Percentiles rank a stretch among this genome's conserved stretches.
phyloP scores from a whole-genome alignment of 2,329 filamentous ascomycete genomes.

The Neofusicoccum sp. region DNA sequence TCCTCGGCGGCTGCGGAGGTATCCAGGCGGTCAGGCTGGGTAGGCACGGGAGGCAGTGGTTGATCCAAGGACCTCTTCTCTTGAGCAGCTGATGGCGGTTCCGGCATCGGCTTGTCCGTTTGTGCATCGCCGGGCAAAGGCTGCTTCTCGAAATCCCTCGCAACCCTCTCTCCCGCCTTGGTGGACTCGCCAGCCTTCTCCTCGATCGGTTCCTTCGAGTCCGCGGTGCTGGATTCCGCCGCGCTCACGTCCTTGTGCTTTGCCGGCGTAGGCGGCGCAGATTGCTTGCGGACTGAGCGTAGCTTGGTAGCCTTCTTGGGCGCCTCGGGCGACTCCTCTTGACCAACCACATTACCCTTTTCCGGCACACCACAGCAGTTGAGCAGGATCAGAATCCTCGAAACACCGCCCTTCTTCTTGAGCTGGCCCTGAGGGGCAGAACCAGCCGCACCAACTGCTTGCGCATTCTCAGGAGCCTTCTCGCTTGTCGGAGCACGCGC shows the following conservation, averaged over 20 bases:
- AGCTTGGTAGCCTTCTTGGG: conserved; percentile 45
- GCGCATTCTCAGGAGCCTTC: conserved; percentile 36
- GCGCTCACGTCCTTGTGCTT: conserved; percentile 44
- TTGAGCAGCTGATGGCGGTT: not conserved
- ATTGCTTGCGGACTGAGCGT: conserved; percentile 37
- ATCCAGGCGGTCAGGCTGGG: conserved; percentile 36
- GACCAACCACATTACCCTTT: conserved; percentile 55
- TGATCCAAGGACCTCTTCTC: conserved; percentile 26
- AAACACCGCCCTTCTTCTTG: conserved; percentile 45
- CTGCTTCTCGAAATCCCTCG: conserved; percentile 27
- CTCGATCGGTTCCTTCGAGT: conserved; percentile 49
- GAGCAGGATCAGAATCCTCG: conserved; percentile 55
- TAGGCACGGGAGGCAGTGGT: conserved; percentile 32
- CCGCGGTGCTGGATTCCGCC: conserved; percentile 47
- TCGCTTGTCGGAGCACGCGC: conserved; percentile 40
- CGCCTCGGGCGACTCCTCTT: conserved; percentile 55
- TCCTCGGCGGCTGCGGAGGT: conserved; percentile 27
- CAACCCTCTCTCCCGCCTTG: conserved; percentile 24
- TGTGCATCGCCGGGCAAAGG: conserved; percentile 29
- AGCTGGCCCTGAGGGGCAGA: conserved; percentile 32
- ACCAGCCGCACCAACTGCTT: conserved; percentile 34
- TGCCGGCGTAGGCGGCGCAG: conserved; percentile 54
- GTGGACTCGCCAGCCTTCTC: conserved; percentile 41
- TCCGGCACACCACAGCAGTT: conserved; percentile 69
- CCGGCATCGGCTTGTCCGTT: conserved; percentile 24